Conservation (phyloP, 2,329 filamentous ascomycete species). For the Calycina marina region DNA sequence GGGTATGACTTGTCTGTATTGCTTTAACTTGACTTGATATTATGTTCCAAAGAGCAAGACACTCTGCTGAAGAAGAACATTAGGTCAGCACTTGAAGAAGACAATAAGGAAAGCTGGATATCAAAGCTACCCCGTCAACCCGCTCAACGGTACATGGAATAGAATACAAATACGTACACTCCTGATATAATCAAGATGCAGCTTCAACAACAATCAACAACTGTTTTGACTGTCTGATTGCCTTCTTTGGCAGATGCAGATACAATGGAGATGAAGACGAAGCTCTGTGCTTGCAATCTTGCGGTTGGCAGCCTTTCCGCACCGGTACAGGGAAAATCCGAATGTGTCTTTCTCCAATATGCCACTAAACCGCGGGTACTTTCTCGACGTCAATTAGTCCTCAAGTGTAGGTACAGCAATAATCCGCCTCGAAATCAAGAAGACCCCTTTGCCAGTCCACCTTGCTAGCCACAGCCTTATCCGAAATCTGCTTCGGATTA, state of each 20-base stretch:
- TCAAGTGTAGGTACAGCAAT: no score
- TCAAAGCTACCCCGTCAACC: conserved; percentile 8
- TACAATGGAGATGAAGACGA: conserved; percentile 36
- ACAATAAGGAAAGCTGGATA: conserved; percentile 2
- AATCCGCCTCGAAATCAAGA: no score
- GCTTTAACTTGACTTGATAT: conserved; percentile 14
- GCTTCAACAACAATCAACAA: conserved; percentile 19
- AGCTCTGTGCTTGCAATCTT: conserved; percentile 48
- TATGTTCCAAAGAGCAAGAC: conserved; percentile 16
- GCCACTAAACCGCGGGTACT: no score
- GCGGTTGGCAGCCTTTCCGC: conserved; percentile 7
- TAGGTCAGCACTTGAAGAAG: conserved; percentile 21
- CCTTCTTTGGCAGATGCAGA: conserved; percentile 22
- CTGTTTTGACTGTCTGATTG: conserved; percentile 20
- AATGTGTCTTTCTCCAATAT: no score
- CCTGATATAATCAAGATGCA: conserved; percentile 17
- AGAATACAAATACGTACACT: conserved; percentile 26
- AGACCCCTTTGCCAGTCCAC: no score
- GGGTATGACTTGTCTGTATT: conserved; percentile 16
- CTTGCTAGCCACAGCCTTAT: no score
- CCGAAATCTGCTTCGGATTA: no score
- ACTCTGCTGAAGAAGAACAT: conserved; percentile 18
- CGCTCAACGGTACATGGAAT: conserved; percentile 21
- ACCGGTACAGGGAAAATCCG: conserved; percentile 16
- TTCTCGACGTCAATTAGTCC: no score